Evolutionary conservation across 2,329 filamentous ascomycete genomes (phyloP), one percentile per base, ranked within the genome.

Genomic region (Verticillium alfalfae): DNA sequence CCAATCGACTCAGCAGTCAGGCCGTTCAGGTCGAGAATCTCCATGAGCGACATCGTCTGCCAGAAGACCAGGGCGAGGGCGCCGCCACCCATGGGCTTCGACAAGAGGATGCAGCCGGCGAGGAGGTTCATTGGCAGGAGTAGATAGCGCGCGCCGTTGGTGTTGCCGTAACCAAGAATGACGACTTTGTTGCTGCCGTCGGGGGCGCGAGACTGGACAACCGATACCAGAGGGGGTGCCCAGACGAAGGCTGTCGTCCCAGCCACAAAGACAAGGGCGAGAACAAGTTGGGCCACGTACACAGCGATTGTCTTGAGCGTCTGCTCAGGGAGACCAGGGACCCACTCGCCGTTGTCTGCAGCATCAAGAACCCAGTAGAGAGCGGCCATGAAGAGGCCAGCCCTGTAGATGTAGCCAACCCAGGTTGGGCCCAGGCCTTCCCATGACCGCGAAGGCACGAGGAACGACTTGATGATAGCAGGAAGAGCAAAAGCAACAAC

Each of bases 41-140:
- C 85, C 63, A 84, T 72, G n/a, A 90, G 84, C 12, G 92, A 92
- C 64, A 99, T 86, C 54, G 97, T 88, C 76, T 97, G 94, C 87
- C 93, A 94, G 63, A 93, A 79, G 75, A 95, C 87, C 58, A 98
- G 80, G 8, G 86, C 90, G 58, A 98, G 84, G 1, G 93, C 88
- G 58, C 92, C 93, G 62, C 88, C 88, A 59, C 95, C 95, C 91
- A 99, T 96, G 16, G 95, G 95, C 73, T 98, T 98, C 65, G 94
- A 90, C 34, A 98, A 83, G 8, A 97, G 82, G 60, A 92, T 85
- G 62, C 93, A 86, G 1, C 88, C 90, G 9, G 91, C 82, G 34
- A 92, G 82, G 74, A 96, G 87, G 71, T 93, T 92, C 66, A 92
- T 81, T 2, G 93, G 84, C 7, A 98, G 83, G 38, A 98, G 81